Evolutionary conservation across 345 rosid genomes (phyloP), one percentile per base, ranked within the genome.

Genomic region (Psidium guajava): DNA sequence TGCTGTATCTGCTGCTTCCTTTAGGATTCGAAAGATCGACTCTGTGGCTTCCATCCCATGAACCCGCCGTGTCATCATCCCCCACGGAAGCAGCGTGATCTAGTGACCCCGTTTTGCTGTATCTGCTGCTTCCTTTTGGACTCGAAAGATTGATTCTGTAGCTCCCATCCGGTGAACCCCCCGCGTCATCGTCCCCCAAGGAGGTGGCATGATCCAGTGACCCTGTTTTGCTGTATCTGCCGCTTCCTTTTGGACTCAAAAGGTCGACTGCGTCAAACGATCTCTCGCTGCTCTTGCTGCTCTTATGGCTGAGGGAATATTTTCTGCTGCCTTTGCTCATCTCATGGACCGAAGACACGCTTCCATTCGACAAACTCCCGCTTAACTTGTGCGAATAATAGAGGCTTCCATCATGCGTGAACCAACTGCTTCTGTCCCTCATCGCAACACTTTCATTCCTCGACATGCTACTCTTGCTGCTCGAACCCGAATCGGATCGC

Each of bases 381-480:
- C 82, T 84, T 11, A 11, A 18, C 25, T 84, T 73, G 58, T 80
- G 82, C 8, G 56, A 64, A 14, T 54, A 8, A 24, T 75, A 80
- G 9, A 82, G 54, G 83, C 87, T 86, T 54, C 24, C 84, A n/a
- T 61, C 57, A 32, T 54, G 61, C 50, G 59, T 54, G 27, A 49
- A 36, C 57, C 58, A 32, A 14, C 85, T 59, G 82, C 85, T 86
- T 51, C 81, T 82, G 54, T 52, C 44, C 69, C 83, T 28, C 24
- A 50, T 42, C 12, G 44, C 13, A 24, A 11, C 64, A 49, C 82
- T 86, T 21, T 64, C 74, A 11, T 77, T 36, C 40, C 5, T 8
- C 8, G 85, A 74, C 27, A 54, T 32, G 83, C 85, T 73, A 82
- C 82, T 82, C 85, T 47, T 82, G 61, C 87, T 51, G 64, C 85